Evolutionary conservation across 306 rosid species (phyloP).

Genomic region (Malus fusca): DNA sequence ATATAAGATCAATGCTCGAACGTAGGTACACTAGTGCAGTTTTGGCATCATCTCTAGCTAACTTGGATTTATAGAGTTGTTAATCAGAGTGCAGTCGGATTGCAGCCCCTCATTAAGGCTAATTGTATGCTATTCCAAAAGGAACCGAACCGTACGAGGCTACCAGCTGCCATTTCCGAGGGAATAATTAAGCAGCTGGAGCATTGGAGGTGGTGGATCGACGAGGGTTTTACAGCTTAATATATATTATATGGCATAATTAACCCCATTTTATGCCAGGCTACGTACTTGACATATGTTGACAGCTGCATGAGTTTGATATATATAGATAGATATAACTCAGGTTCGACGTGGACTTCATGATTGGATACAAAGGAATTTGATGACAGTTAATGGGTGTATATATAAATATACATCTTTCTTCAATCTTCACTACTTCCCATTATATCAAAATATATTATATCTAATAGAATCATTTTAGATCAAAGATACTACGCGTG

Average conservation of each 20-base stretch:
- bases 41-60: background rate
- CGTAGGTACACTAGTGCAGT: background rate
- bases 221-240: background rate
- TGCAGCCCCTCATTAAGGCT: background rate
- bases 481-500: conserved; percentile 12
- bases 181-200: background rate
- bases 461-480: background rate
- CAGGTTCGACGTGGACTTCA: conserved; percentile 8
- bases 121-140: background rate
- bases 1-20: background rate
- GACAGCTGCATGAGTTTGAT: background rate
- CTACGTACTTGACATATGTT: background rate
- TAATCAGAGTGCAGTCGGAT: background rate
- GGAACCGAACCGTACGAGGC: background rate
- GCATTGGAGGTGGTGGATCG: background rate
- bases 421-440: background rate
- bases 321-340: background rate
- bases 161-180: background rate
- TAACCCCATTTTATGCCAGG: background rate
- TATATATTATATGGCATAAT: background rate
- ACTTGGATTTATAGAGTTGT: background rate
- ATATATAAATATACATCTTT: background rate
- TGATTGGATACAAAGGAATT: conserved; percentile 9
- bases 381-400: background rate
- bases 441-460: background rate